phyloP scores from a whole-genome alignment of 352 stramenopile species.

The Globisporangium echinulatum region DNA sequence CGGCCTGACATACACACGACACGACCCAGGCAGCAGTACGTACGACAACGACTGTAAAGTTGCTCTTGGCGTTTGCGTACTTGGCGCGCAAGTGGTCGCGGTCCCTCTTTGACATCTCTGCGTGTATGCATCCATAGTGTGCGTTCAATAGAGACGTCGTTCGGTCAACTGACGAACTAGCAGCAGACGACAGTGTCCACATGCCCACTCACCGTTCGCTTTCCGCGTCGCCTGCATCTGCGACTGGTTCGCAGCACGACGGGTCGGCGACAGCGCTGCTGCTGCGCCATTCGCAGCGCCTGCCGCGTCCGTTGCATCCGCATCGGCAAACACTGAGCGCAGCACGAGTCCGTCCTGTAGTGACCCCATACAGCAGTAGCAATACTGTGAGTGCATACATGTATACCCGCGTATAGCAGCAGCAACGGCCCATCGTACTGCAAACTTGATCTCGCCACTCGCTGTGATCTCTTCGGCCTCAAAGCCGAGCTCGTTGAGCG shows the following conservation, averaged over 20 bases:
- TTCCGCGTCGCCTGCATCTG: conserved; percentile 9
- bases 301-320: conserved; percentile 1
- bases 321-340: conserved; percentile 48
- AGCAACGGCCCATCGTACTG: conserved; percentile 22
- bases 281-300: neutral
- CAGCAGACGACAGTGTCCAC: neutral
- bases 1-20: neutral
- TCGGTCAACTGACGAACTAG: neutral
- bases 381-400: neutral
- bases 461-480: conserved; percentile 74
- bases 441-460: conserved; percentile 77
- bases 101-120: conserved; percentile 51
- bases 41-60: conserved; percentile 66
- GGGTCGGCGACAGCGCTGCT: conserved; percentile 6
- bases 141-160: neutral
- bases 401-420: neutral
- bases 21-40: neutral
- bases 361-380: neutral
- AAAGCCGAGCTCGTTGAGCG: conserved; percentile 73
- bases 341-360: conserved; percentile 61
- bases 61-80: conserved; percentile 75
- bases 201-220: conserved; percentile 10
- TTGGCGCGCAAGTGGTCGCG: conserved; percentile 69
- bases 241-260: conserved; percentile 9
- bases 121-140: neutral